phyloP scores from a whole-genome alignment of 1,139 yeast genomes.

The Kodamaea alishanica region DNA sequence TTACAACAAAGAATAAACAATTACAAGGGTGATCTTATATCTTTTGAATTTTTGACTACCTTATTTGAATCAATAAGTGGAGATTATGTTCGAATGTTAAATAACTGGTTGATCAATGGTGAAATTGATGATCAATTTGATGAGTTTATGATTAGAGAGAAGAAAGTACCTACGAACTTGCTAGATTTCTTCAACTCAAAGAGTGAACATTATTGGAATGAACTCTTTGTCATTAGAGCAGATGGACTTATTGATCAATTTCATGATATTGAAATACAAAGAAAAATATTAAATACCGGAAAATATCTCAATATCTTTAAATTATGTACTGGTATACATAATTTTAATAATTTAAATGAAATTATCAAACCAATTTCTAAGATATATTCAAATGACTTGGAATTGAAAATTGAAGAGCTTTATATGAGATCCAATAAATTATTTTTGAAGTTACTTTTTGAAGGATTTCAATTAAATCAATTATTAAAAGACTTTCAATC shows the following conservation, averaged over 20 bases:
- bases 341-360: constrained; percentile 30
- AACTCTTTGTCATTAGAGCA: constrained; percentile 67
- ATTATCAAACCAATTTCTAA: constrained; percentile 27
- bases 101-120: constrained; percentile 77
- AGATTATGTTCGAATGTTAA: constrained; percentile 67
- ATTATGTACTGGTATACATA: constrained; percentile 48
- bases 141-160: constrained; percentile 70
- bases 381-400: constrained; percentile 58
- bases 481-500: constrained; percentile 49
- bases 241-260: constrained; percentile 77
- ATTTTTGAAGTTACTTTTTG: constrained; percentile 54
- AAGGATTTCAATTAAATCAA: constrained; percentile 54
- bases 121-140: constrained; percentile 71
- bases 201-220: constrained; percentile 84
- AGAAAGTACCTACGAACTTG: constrained; percentile 28
- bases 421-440: constrained; percentile 66
- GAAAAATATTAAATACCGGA: constrained; percentile 76
- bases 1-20: constrained; percentile 56
- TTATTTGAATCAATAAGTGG: constrained; percentile 59
- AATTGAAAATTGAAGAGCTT: constrained; percentile 56
- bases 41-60: constrained; percentile 47
- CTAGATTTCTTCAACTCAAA: constrained; percentile 43
- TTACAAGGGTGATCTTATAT: constrained; percentile 63
- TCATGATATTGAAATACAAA: constrained; percentile 49
- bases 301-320: constrained; percentile 74